phyloP scores from a whole-genome alignment of 2,329 filamentous ascomycete genomes.

The Trichoderma aggressivum region DNA sequence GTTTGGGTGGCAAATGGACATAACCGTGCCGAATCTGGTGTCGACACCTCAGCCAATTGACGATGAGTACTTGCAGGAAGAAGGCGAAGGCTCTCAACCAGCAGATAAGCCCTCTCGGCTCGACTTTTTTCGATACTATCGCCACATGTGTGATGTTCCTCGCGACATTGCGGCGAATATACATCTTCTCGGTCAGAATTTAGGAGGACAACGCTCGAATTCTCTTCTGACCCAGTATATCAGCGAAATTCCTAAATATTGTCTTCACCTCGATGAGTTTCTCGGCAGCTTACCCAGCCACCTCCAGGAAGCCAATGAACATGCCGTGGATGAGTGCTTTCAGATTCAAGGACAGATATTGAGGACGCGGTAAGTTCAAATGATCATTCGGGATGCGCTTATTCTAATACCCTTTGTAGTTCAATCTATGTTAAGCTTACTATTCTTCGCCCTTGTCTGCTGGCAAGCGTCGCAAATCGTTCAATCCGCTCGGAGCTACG shows the following conservation, averaged over 20 bases:
- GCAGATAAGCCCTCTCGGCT: background rate
- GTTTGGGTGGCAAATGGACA: background rate
- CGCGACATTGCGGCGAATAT: background rate
- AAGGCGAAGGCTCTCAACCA: background rate
- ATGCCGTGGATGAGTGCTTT: background rate
- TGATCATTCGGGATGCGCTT: rapidly evolving
- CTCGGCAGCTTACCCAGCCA: background rate
- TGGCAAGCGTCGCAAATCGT: constrained; percentile 1
- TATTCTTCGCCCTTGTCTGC: background rate
- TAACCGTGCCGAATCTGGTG: background rate
- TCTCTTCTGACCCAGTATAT: background rate
- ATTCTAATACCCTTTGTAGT: background rate
- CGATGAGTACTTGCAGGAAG: background rate
- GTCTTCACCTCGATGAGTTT: background rate
- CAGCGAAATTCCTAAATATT: constrained; percentile 10
- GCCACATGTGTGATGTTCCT: background rate
- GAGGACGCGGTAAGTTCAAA: background rate
- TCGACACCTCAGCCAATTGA: background rate
- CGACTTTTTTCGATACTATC: background rate
- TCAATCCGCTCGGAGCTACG: background rate
- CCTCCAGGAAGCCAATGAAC: background rate
- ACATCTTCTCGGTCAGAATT: background rate
- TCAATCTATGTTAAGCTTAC: background rate
- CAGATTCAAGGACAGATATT: background rate
- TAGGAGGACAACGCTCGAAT: background rate